These are phyloP conservation scores for Dictyostelium intermedium DNA, from an alignment of 78 protist species.

Conservation along the genomic window DNA sequence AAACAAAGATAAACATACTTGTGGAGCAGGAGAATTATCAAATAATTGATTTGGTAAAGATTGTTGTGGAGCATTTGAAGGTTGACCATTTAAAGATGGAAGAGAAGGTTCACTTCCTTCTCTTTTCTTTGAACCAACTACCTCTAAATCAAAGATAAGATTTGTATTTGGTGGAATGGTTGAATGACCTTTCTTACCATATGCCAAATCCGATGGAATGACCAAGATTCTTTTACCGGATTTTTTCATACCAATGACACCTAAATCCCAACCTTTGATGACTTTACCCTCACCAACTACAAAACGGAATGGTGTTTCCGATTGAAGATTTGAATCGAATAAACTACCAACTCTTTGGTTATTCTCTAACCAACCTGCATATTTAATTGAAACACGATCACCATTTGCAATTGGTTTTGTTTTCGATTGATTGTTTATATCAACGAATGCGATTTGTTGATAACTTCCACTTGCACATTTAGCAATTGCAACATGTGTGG, in stretches of 20 bases:
- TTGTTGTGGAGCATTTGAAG: constrained; percentile 4
- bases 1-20: background rate
- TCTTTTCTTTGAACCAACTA: constrained; percentile 37
- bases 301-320: constrained; percentile 22
- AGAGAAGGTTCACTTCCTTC: constrained; percentile 5
- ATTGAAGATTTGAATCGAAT: constrained; percentile 40
- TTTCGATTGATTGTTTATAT: constrained; percentile 2
- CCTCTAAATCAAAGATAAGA: constrained; percentile 87
- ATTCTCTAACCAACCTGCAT: constrained; percentile 62
- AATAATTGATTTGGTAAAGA: constrained; percentile 53
- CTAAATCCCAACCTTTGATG: constrained; percentile 92
- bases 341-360: constrained; percentile 43
- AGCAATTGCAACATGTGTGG: constrained; percentile 37
- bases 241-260: constrained; percentile 82
- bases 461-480: constrained; percentile 53
- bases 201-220: constrained; percentile 85
- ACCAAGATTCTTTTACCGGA: constrained; percentile 82
- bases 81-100: constrained; percentile 33
- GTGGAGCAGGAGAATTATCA: constrained; percentile 60
- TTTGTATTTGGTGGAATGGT: constrained; percentile 83
- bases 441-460: constrained; percentile 9
- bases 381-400: constrained; percentile 62
- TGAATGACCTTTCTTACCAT: constrained; percentile 80
- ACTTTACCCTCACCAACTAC: constrained; percentile 76
- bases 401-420: constrained; percentile 31